Conservation (phyloP, 2,329 filamentous ascomycete species). For the Penicillium sp. region DNA sequence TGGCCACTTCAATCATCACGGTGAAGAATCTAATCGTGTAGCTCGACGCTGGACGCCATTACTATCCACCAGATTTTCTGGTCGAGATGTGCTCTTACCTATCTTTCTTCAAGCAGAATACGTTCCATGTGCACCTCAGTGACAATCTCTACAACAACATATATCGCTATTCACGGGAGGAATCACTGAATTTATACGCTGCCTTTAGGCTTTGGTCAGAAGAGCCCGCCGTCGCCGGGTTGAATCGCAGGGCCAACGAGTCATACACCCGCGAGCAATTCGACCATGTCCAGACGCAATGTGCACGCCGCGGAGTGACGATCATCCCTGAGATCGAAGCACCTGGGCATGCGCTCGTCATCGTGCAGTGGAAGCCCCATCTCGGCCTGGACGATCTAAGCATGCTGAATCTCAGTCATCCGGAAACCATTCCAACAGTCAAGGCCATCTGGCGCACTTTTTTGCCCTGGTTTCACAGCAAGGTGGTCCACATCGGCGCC, state of each 20-base stretch:
- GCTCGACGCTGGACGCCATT: constrained; percentile 53
- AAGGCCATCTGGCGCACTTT: constrained; percentile 53
- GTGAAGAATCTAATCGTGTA: too few relatives aligned
- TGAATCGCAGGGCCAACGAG: constrained; percentile 51
- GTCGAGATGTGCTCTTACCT: constrained; percentile 55
- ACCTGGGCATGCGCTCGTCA: constrained; percentile 52
- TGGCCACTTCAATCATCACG: too few relatives aligned
- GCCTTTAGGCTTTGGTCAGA: constrained; percentile 53
- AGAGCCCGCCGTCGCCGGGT: constrained; percentile 42
- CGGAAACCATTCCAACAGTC: constrained; percentile 50
- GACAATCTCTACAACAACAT: constrained; percentile 54
- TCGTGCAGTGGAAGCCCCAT: constrained; percentile 56
- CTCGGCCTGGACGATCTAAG: constrained; percentile 48
- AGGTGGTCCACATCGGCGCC: constrained; percentile 52
- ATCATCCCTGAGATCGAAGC: constrained; percentile 57
- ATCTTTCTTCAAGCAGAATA: constrained; percentile 57
- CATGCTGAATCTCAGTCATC: constrained; percentile 52
- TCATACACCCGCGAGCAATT: constrained; percentile 50
- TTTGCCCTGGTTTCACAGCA: constrained; percentile 52
- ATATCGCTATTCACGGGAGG: too few relatives aligned
- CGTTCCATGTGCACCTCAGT: constrained; percentile 54
- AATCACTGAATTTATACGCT: constrained; percentile 51
- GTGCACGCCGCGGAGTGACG: constrained; percentile 52
- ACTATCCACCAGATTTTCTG: constrained; percentile 51
- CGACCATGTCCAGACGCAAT: constrained; percentile 49